phyloP scores from a whole-genome alignment of 83 land plant genomes.

The Diphasiastrum complanatum region DNA sequence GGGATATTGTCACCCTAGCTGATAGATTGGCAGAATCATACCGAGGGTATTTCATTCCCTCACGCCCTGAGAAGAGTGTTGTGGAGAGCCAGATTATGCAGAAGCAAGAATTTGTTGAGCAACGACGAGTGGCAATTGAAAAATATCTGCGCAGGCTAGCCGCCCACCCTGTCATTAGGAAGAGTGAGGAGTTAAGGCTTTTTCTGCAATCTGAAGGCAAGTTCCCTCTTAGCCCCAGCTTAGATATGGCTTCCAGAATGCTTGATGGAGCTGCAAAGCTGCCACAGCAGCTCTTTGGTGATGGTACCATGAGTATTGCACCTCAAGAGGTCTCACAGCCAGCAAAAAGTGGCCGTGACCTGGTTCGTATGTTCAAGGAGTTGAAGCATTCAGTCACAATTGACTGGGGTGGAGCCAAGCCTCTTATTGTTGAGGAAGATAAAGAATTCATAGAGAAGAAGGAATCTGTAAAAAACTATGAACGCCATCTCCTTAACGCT shows the following conservation, averaged over 20 bases:
- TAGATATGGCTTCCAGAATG: slow-evolving; percentile 81
- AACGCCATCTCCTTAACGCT: slow-evolving; percentile 60
- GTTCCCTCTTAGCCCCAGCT: slow-evolving; percentile 49
- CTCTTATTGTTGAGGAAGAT: slow-evolving; percentile 78
- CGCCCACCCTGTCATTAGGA: slow-evolving; percentile 62
- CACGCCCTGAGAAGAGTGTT: slow-evolving; percentile 83
- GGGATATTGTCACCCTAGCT: slow-evolving; percentile 76
- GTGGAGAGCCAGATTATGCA: slow-evolving; percentile 98
- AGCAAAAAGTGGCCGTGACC: slow-evolving; percentile 80
- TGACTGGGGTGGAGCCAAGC: slow-evolving; percentile 74
- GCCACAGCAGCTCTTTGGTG: slow-evolving; percentile 80
- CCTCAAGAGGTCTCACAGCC: slow-evolving; percentile 74
- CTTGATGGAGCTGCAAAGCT: slow-evolving; percentile 91
- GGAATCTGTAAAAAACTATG: slow-evolving; percentile 62
- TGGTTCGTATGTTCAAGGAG: slow-evolving; percentile 79
- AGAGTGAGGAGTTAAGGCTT: slow-evolving; percentile 61
- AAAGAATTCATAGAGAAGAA: slow-evolving; percentile 83
- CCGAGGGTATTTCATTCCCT: slow-evolving; percentile 79
- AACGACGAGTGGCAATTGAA: slow-evolving; percentile 66
- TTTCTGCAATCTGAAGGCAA: slow-evolving; percentile 65
- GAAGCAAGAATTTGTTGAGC: slow-evolving; percentile 88
- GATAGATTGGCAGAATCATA: slow-evolving; percentile 81
- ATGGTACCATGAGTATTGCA: slow-evolving; percentile 23
- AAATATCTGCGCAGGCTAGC: slow-evolving; percentile 70
- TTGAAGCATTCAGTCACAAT: slow-evolving; percentile 78